Conservation (phyloP, 73 alveolate species). For the Paramecium pentaurelia region DNA sequence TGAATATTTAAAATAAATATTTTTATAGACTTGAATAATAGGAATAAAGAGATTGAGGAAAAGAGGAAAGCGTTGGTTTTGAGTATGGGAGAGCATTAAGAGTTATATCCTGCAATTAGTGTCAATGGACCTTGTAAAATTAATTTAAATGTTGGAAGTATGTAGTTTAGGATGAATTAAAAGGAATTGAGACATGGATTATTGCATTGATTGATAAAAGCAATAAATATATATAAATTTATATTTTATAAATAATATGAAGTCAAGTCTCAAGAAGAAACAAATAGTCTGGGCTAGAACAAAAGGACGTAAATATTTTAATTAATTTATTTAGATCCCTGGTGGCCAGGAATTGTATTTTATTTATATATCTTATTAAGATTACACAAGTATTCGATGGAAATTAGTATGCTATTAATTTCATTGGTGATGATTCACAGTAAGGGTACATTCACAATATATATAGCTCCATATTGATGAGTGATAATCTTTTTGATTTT, state of each 20-base stretch:
- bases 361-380: not conserved
- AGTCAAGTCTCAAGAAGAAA: constrained; percentile 15
- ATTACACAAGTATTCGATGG: not conserved
- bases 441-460: constrained; percentile 19
- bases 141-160: not conserved
- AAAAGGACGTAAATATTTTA: constrained; percentile 2
- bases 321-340: not conserved
- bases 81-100: not conserved
- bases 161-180: not conserved
- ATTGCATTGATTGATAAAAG: not conserved
- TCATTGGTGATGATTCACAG: constrained; percentile 51
- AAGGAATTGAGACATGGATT: not conserved
- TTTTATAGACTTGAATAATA: not conserved
- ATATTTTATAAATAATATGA: not conserved
- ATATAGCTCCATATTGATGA: constrained; percentile 6
- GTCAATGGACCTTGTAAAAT: not conserved
- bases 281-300: constrained; percentile 39
- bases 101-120: not conserved
- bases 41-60: not conserved
- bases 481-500: constrained; percentile 19
- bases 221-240: not conserved
- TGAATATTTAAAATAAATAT: not conserved
- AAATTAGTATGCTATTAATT: not conserved
- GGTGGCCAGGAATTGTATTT: constrained; percentile 49
- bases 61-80: not conserved